Evolutionary conservation across 176 grass and related monocot genomes (phyloP).

Genomic region (Triticum urartu): DNA sequence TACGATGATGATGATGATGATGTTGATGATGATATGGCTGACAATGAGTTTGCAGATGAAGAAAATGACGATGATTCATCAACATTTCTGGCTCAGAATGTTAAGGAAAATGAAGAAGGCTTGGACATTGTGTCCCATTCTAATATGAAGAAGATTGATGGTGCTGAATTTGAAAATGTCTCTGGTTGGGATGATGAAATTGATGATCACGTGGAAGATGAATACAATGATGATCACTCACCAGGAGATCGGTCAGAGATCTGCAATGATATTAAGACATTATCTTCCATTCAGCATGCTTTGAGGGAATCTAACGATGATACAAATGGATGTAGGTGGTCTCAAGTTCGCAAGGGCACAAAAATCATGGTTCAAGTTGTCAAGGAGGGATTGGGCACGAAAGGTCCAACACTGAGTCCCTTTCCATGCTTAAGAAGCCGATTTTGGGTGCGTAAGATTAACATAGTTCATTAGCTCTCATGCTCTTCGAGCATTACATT

Average conservation of each 20-base stretch:
- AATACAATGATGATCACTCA: conserved; percentile 58
- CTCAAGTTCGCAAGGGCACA: conserved; percentile 78
- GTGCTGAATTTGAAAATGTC: conserved; percentile 35
- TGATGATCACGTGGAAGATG: conserved; percentile 53
- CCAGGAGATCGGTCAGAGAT: conserved; percentile 41
- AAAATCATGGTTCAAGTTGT: conserved; percentile 95
- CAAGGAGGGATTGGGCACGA: conserved; percentile 85
- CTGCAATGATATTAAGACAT: conserved; percentile 49
- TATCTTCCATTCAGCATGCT: conserved; percentile 57
- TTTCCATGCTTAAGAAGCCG: conserved; percentile 89
- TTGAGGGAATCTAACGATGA: conserved; percentile 43
- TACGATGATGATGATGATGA: conserved; percentile 45
- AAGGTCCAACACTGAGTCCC: conserved; percentile 84
- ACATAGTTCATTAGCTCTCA: neutral
- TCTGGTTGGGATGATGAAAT: conserved; percentile 47
- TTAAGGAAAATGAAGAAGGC: conserved; percentile 38
- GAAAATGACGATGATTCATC: conserved; percentile 45
- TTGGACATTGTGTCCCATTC: conserved; percentile 33
- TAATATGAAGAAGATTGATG: conserved; percentile 34
- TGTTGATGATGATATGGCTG: conserved; percentile 44
- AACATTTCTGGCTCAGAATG: conserved; percentile 33
- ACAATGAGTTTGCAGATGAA: conserved; percentile 51
- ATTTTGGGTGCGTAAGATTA: conserved; percentile 81
- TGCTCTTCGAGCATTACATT: conserved; percentile 24
- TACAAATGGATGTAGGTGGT: conserved; percentile 67